Percentiles rank a stretch among this genome's conserved stretches.
Conservation (phyloP, 2,329 filamentous ascomycete genomes). For the Periconia sp. region DNA sequence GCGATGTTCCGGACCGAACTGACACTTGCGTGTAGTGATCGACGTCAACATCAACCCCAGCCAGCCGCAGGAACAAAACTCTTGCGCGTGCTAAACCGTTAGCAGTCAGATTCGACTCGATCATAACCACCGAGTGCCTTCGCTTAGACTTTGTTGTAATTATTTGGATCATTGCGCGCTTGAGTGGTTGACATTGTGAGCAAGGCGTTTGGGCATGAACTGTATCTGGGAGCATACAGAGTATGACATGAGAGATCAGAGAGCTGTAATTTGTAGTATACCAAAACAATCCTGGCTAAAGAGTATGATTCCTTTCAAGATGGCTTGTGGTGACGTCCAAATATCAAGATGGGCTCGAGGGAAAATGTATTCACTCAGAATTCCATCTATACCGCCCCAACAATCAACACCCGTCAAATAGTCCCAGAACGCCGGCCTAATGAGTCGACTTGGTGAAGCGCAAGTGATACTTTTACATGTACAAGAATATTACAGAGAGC, state of each 20-base stretch:
- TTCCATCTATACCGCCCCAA: constrained; percentile 29
- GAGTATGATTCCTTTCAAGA: too few species aligned
- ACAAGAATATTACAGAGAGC: constrained; percentile 43
- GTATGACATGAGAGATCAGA: constrained; percentile 16
- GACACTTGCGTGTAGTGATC: constrained; percentile 69
- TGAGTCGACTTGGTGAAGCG: constrained; percentile 18
- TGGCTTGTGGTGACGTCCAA: too few species aligned
- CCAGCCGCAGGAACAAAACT: constrained; percentile 65
- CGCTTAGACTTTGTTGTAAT: constrained; percentile 42
- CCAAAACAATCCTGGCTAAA: constrained; percentile 25
- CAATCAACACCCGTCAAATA: constrained; percentile 16
- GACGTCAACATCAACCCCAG: constrained; percentile 85
- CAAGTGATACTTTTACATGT: constrained; percentile 37
- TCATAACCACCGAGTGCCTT: constrained; percentile 20
- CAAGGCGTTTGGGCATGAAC: constrained; percentile 46
- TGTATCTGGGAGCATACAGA: constrained; percentile 24
- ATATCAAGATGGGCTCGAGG: too few species aligned
- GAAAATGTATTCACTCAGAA: constrained; percentile 24
- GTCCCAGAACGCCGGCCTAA: constrained; percentile 34
- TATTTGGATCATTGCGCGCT: constrained; percentile 36
- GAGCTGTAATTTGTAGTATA: constrained; percentile 43
- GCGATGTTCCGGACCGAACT: constrained; percentile 18
- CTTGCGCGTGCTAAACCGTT: constrained; percentile 48
- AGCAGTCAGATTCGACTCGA: constrained; percentile 9
- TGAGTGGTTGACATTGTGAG: constrained; percentile 39